Base-by-base conservation (phyloP, 345 rosid genomes). In the Abelmoschus esculentus region DNA sequence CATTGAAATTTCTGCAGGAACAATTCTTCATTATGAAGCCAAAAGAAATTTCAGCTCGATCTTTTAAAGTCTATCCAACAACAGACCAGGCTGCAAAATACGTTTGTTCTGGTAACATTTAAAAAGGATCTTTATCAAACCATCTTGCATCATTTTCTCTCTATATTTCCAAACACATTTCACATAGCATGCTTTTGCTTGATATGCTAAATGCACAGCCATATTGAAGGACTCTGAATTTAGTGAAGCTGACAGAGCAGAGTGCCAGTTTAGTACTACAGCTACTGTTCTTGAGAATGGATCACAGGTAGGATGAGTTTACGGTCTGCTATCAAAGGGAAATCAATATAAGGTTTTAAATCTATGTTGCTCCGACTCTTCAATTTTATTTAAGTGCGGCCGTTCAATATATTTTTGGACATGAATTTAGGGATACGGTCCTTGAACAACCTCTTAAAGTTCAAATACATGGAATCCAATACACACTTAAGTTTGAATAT, bases 201-300 rank as follows among this genome's bases (percentile, higher is more conserved):
- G 58, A 58, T 50, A 28, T 65, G 5, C 28, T 38, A 28, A 63
- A 63, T 85, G 74, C 85, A 17, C 26, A 88, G 99, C 96, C 61
- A 90, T 91, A 75, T 79, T 95, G 60, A 56, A 56, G 32, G 60
- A 56, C 32, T 56, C 60, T 11, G 60, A 26, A 56, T 56, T 22
- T 56, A 81, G 22, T 31, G 99, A 95, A 83, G 93, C 83, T 69
- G 99, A 91, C 77, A 83, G 96, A 85, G 97, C 99, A 12, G 96
- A 89, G 71, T 95, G 97, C 76, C 96, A 95, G 59, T 95, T 95
- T 79, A 89, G 86, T 76, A 91, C 97, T 36, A 91, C 90, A n/a
- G 88, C 96, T 18, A 91, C 96, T 0, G 72, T 87, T 73, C 79
- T 87, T 46, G 91, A 91, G 74, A 95, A 91, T 85, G 96, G 99